Conservation (phyloP, 2,329 filamentous ascomycete genomes). For the Neofusicoccum sp. region DNA sequence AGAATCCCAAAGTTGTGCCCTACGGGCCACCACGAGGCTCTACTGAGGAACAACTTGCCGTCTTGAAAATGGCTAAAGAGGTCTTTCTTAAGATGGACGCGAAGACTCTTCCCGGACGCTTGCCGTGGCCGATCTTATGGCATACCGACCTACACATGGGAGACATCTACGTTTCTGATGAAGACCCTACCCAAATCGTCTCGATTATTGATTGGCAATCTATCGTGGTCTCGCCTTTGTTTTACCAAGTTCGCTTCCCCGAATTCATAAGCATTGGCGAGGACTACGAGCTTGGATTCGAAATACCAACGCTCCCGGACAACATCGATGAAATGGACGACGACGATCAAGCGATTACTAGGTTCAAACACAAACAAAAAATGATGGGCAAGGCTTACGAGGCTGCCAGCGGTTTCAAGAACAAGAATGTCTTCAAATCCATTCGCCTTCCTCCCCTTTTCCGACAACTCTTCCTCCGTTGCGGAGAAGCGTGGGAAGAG, state of each 20-base stretch:
- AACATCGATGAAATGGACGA: conserved; percentile 34
- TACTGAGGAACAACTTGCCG: conserved; percentile 24
- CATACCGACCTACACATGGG: conserved; percentile 44
- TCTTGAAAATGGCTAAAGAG: conserved; percentile 25
- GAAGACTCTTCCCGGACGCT: conserved; percentile 26
- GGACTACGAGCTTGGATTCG: conserved; percentile 25
- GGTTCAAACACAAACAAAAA: conserved; percentile 23
- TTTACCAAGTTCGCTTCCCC: conserved; percentile 34
- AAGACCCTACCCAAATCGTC: conserved; percentile 26
- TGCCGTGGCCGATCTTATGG: conserved; percentile 44
- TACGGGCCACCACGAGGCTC: conserved; percentile 23
- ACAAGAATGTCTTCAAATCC: conserved; percentile 30
- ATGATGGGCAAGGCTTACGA: conserved; percentile 37
- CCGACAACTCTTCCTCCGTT: conserved; percentile 37
- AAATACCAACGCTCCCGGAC: conserved; percentile 31
- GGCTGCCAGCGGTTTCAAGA: conserved; percentile 28
- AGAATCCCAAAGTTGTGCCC: conserved; percentile 14
- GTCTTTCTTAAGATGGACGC: conserved; percentile 23
- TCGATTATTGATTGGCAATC: conserved; percentile 34
- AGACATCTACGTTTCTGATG: conserved; percentile 36
- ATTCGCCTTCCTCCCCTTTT: conserved; percentile 33
- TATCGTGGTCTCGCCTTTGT: conserved; percentile 31
- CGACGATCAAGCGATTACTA: not conserved
- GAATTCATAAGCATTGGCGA: conserved; percentile 30
- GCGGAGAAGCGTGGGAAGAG: conserved; percentile 32